Evolutionary conservation across 1,139 yeast genomes (phyloP).

Genomic region (Geotrichum fermentans): DNA sequence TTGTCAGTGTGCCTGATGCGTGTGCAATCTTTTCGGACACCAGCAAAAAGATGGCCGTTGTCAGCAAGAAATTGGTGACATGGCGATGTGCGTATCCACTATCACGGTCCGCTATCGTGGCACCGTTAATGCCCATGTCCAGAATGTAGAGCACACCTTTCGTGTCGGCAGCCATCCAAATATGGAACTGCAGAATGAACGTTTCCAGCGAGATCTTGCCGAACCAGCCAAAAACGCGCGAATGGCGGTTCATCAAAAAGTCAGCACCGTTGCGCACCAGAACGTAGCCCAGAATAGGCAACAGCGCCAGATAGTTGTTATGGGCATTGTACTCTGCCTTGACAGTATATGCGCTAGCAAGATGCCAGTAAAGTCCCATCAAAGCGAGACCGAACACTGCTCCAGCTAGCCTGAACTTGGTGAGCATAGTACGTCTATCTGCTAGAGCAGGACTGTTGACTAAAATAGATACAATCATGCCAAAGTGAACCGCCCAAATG

Average conservation of each 20-base stretch:
- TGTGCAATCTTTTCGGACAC: constrained; percentile 18
- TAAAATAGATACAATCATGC: constrained; percentile 27
- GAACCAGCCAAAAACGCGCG: constrained; percentile 26
- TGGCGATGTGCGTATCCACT: constrained; percentile 5
- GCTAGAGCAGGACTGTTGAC: constrained; percentile 22
- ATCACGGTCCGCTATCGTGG: background rate
- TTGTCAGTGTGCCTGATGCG: constrained; percentile 20
- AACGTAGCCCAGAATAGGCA: constrained; percentile 27
- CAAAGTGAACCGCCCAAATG: constrained; percentile 27
- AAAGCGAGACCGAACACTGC: constrained; percentile 10
- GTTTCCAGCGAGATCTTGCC: constrained; percentile 30
- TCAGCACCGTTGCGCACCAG: constrained; percentile 26
- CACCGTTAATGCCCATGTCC: constrained; percentile 16
- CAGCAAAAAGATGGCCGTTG: constrained; percentile 16
- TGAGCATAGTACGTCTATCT: constrained; percentile 8
- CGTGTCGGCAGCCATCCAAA: constrained; percentile 31
- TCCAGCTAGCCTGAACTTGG: constrained; percentile 11
- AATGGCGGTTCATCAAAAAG: constrained; percentile 23
- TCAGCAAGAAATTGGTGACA: constrained; percentile 15
- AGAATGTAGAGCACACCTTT: constrained; percentile 24
- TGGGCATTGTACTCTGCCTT: constrained; percentile 26
- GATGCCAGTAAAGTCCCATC: constrained; percentile 19
- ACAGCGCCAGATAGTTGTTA: constrained; percentile 23
- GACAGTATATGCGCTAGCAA: constrained; percentile 17
- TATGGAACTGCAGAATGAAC: constrained; percentile 29